Evolutionary conservation across 2,329 filamentous ascomycete genomes (phyloP).

Genomic region (Alternaria angustiovoidea): DNA sequence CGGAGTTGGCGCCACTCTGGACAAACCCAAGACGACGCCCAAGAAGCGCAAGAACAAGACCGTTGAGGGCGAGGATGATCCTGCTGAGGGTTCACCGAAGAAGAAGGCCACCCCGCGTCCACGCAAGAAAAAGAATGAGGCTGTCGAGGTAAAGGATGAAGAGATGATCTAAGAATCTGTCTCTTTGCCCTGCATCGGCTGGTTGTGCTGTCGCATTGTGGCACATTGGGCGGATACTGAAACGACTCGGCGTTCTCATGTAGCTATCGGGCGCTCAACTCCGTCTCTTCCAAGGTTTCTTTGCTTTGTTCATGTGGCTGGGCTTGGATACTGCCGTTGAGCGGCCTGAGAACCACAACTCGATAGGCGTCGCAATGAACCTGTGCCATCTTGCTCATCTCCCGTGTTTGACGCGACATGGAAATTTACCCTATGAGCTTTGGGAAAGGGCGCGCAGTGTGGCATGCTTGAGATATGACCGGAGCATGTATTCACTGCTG

Average conservation of each 20-base stretch:
- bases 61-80: not conserved
- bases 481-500: not conserved
- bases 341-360: not conserved
- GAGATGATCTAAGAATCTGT: not conserved
- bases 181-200: not conserved
- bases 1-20: not conserved
- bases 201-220: not conserved
- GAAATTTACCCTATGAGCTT: not conserved
- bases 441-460: not conserved
- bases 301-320: constrained; percentile 4
- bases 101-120: constrained; percentile 21
- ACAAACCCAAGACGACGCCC: constrained; percentile 16
- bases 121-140: constrained; percentile 22
- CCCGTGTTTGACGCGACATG: not conserved
- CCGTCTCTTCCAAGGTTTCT: not conserved
- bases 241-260: not conserved
- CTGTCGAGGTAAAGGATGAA: constrained; percentile 12
- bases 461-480: not conserved
- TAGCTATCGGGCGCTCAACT: not conserved
- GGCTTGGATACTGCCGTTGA: not conserved
- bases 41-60: constrained; percentile 32
- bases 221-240: not conserved
- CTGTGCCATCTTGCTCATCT: not conserved
- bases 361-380: not conserved
- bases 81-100: constrained; percentile 17